Conservation (phyloP, 2,329 filamentous ascomycete species). For the Diaporthe citrichinensis region DNA sequence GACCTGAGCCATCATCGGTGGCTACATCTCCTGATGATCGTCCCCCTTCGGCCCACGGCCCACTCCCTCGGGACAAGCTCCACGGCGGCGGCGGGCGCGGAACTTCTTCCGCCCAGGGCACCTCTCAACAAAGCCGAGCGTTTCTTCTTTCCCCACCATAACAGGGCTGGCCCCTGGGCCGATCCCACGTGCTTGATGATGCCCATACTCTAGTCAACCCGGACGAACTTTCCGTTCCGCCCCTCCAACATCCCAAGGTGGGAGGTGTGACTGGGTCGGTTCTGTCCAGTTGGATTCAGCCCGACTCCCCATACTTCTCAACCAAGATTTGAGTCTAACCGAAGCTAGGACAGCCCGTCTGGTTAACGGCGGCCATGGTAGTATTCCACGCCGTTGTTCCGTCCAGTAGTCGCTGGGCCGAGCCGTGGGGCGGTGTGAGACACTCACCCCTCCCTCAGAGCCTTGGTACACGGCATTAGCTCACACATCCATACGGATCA, state of each 20-base stretch:
- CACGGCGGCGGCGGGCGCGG: conserved; percentile 19
- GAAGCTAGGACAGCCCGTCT: neutral
- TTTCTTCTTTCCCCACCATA: conserved; percentile 8
- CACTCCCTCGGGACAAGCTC: conserved; percentile 28
- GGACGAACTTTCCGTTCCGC: conserved; percentile 5
- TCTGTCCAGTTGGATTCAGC: conserved; percentile 4
- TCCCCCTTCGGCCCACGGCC: conserved; percentile 26
- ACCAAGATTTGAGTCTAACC: neutral
- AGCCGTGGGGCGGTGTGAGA: conserved; percentile 20
- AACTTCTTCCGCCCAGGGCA: conserved; percentile 1
- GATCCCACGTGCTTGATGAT: conserved; percentile 25
- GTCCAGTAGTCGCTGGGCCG: neutral
- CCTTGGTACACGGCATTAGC: neutral
- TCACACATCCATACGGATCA: neutral
- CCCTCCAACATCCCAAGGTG: neutral
- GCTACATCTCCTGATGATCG: conserved; percentile 2
- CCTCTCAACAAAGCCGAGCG: conserved; percentile 19
- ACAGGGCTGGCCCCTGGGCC: conserved; percentile 25
- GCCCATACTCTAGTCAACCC: neutral
- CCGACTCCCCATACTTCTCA: neutral
- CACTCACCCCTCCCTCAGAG: neutral
- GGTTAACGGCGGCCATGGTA: neutral
- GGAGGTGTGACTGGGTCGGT: neutral
- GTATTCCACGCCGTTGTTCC: neutral
- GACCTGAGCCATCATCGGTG: neutral